Base-by-base conservation (phyloP, 805 yeast genomes). In the Teunomyces atbi region DNA sequence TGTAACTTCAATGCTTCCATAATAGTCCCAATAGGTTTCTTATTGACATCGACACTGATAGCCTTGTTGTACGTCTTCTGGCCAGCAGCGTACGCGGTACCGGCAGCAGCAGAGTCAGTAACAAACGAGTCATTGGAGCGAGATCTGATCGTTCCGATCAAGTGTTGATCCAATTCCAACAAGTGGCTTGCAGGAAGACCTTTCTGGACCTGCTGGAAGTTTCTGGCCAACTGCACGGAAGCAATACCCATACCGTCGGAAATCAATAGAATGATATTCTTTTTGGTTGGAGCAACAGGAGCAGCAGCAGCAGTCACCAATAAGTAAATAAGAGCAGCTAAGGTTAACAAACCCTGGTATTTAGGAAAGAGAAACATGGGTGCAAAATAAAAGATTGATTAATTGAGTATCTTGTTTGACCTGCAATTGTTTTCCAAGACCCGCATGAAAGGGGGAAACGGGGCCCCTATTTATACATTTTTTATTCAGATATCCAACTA, bases 41-140 rank as follows among this genome's bases (percentile, higher is more conserved):
- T 72, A 26, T 73, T 66, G 1, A 89, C 80, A 50, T 77, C 78
- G 12, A 91, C 96, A 16, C 89, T 96, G 61, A 91, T 86, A 11
- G 96, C 97, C n/a, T 94, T 94, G 62, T 91, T 91, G 67, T 88
- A 89, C 5, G 90, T 71, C 69, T 91, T 91, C 56, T 82, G 59
- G 6, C 83, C 92, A 64, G 96, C 89, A 0, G 96, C 76, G 58
- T 89, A 91, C 1, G 96, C 97, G 11, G 96, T 89, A 11, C 97
- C 98, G n/a, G 97, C 97, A 1, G 98, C 98, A 10, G 98, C 98
- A 26, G 96, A 87, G 63, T 91, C 98, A 0, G 98, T 91, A 49
- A 91, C 80, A 57, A 86, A 71, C 1, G 96, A 86, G 52, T 75
- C 71, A 23, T 81, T 80, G 15, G 96, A 86, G 49, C 90, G 76